Evolutionary conservation across 2,329 filamentous ascomycete genomes (phyloP).

Genomic region (Nigrograna mackinnonii): DNA sequence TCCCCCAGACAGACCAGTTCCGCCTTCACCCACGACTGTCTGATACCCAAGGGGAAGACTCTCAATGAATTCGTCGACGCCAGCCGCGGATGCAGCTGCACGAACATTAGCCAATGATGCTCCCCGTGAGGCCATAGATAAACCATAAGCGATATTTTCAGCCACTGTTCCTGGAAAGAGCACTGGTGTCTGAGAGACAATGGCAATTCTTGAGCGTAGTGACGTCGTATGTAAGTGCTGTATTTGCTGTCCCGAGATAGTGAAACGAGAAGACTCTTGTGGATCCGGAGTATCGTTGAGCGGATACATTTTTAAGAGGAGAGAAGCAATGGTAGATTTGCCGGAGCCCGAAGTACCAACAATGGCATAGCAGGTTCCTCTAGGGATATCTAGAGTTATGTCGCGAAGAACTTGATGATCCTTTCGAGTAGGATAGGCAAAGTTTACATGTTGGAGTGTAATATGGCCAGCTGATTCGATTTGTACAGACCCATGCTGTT

Average conservation of each 20-base stretch:
- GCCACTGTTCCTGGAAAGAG: conserved; percentile 78
- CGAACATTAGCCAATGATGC: conserved; percentile 50
- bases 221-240: conserved; percentile 61
- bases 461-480: conserved; percentile 56
- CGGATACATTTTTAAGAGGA: conserved; percentile 73
- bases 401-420: conserved; percentile 60
- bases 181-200: conserved; percentile 72
- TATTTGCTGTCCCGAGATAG: conserved; percentile 63
- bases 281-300: neutral
- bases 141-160: conserved; percentile 82
- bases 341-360: conserved; percentile 87
- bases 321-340: conserved; percentile 79
- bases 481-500: conserved; percentile 55
- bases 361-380: conserved; percentile 72
- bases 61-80: conserved; percentile 76
- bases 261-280: conserved; percentile 42
- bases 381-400: conserved; percentile 67
- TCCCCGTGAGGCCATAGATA: conserved; percentile 59
- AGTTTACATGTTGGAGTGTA: conserved; percentile 65
- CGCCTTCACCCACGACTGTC: conserved; percentile 77
- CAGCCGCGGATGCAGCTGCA: conserved; percentile 58
- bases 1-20: conserved; percentile 74
- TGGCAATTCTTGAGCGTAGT: conserved; percentile 65
- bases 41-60: conserved; percentile 72
- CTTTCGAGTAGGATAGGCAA: conserved; percentile 69